Conservation (phyloP, 2,329 filamentous ascomycete species). For the Diplodia seriata region DNA sequence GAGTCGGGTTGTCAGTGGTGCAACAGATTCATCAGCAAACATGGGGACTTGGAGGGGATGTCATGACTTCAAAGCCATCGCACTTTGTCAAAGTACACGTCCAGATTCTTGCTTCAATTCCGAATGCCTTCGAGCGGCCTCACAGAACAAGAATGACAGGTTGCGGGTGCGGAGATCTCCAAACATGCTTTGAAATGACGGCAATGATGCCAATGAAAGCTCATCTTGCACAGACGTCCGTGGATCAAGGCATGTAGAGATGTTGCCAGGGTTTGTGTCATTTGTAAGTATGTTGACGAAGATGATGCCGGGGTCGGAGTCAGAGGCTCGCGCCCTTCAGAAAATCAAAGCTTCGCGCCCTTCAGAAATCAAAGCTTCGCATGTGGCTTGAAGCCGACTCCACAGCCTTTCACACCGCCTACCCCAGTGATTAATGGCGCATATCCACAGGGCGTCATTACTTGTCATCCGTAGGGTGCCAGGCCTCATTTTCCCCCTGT, state of each 20-base stretch:
- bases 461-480: not conserved
- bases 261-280: not conserved
- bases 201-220: not conserved
- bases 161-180: not conserved
- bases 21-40: too few relatives aligned
- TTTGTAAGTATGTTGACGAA: too few relatives aligned
- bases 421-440: not conserved
- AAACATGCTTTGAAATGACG: not conserved
- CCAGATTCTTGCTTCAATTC: too few relatives aligned
- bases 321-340: not conserved
- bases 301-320: not conserved
- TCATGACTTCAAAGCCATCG: too few relatives aligned
- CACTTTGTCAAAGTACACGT: too few relatives aligned
- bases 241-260: not conserved
- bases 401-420: conserved; percentile 2
- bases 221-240: not conserved
- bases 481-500: not conserved
- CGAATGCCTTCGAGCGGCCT: too few relatives aligned
- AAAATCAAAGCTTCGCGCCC: not conserved
- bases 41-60: too few relatives aligned
- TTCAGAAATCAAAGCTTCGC: not conserved
- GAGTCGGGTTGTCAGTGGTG: not conserved
- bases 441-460: not conserved
- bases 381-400: conserved; percentile 1
- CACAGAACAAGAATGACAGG: too few relatives aligned